A percentile compares a stretch with the other conserved stretches of the same genome.
phyloP scores from a whole-genome alignment of 2,329 filamentous ascomycete genomes.

The Cladosporium colombiae region DNA sequence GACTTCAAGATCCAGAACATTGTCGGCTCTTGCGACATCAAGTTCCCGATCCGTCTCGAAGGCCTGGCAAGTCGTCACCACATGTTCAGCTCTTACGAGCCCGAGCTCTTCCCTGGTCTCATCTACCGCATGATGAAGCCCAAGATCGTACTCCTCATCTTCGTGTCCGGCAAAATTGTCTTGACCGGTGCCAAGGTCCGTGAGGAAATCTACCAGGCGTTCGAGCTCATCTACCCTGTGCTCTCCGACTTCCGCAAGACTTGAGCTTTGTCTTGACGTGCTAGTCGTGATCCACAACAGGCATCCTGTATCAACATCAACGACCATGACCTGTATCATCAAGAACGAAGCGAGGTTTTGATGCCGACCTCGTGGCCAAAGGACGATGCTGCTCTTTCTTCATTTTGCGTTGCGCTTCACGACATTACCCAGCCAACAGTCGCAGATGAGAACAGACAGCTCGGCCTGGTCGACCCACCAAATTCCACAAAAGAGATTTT shows the following conservation, averaged over 20 bases:
- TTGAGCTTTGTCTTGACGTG: constrained; percentile 22
- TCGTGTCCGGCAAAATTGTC: constrained; percentile 97
- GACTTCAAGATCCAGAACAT: constrained; percentile 99
- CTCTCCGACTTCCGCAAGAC: constrained; percentile 57
- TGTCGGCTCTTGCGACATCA: constrained; percentile 97
- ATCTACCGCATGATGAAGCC: constrained; percentile 99
- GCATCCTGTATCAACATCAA: constrained; percentile 24
- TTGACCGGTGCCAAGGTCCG: constrained; percentile 96
- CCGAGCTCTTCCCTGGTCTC: constrained; percentile 95
- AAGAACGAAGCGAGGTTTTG: constrained; percentile 27
- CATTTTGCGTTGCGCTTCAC: constrained; percentile 7
- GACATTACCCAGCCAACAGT: constrained; percentile 14
- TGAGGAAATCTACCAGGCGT: constrained; percentile 96
- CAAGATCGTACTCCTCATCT: constrained; percentile 96
- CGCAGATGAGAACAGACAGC: background rate
- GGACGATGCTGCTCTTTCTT: background rate
- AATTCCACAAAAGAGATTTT: constrained; percentile 13
- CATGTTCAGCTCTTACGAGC: constrained; percentile 99
- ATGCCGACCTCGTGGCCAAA: constrained; percentile 31
- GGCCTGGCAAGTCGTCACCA: constrained; percentile 95
- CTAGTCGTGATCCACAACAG: constrained; percentile 16
- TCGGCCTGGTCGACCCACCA: constrained; percentile 15
- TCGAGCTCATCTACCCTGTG: constrained; percentile 97
- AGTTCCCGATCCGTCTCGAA: constrained; percentile 96
- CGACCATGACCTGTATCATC: constrained; percentile 33